These are phyloP conservation scores for Malus sylvestris DNA, from an alignment of 306 rosid species.

Conservation along the genomic window DNA sequence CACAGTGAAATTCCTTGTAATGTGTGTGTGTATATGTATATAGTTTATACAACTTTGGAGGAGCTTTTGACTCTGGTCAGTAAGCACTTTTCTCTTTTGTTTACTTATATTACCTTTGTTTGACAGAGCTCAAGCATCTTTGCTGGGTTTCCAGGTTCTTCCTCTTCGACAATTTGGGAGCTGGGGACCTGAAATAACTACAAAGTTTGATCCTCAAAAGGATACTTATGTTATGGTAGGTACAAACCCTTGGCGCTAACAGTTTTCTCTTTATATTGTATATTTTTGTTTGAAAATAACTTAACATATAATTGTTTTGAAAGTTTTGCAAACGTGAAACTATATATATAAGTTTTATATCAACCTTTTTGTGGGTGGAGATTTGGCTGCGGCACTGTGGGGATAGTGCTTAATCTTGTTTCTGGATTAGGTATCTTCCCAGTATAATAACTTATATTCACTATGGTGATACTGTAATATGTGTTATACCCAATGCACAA, in stretches of 20 bases:
- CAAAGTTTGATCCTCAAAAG: conserved; percentile 64
- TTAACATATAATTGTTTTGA: neutral
- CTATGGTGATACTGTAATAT: neutral
- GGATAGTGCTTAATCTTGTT: neutral
- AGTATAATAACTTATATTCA: neutral
- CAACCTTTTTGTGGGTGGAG: neutral
- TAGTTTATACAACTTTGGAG: neutral
- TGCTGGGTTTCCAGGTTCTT: conserved; percentile 76
- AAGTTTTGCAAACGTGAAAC: neutral
- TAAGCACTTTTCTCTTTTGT: neutral
- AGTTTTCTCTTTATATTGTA: neutral
- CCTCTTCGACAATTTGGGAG: conserved; percentile 85
- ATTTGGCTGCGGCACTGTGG: neutral
- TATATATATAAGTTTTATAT: neutral
- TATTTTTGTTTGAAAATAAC: neutral
- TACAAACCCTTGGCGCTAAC: neutral
- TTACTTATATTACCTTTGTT: neutral
- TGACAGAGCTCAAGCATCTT: conserved; percentile 71
- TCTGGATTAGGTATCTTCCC: neutral
- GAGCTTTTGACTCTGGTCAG: neutral
- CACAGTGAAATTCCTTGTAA: too few species aligned
- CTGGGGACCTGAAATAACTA: conserved; percentile 83
- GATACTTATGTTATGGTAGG: conserved; percentile 81
- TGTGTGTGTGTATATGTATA: too few species aligned
- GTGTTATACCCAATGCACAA: neutral